These are phyloP conservation scores for Mangifera indica DNA, from an alignment of 345 rosid genomes.

Conservation along the genomic window DNA sequence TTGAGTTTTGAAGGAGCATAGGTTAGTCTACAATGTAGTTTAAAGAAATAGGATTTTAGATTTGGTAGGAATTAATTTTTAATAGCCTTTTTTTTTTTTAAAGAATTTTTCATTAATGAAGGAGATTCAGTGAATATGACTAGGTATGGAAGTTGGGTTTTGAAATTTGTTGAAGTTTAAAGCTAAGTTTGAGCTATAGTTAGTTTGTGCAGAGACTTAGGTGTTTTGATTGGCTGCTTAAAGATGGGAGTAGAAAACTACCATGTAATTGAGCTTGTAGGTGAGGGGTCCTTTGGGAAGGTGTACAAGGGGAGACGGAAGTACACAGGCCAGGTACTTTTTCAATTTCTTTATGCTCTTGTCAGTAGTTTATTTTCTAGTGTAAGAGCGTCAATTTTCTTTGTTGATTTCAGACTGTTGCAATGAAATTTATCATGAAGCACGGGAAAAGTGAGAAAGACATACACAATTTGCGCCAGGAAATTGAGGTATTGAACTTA, in stretches of 20 bases:
- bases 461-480: conserved; percentile 83
- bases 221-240: not conserved
- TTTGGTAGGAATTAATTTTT: no score
- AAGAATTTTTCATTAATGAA: no score
- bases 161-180: not conserved
- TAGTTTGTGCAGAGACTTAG: not conserved
- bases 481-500: conserved; percentile 66
- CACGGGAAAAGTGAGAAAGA: conserved; percentile 94
- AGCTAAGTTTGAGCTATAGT: not conserved
- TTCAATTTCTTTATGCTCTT: not conserved
- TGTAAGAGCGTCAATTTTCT: not conserved
- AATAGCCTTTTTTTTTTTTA: no score
- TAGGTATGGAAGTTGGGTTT: not conserved
- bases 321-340: conserved; percentile 72
- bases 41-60: no score
- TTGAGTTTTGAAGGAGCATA: not conserved
- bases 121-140: no score
- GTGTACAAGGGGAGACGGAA: conserved; percentile 91
- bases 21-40: not conserved
- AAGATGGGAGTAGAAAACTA: conserved; percentile 83
- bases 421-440: conserved; percentile 95
- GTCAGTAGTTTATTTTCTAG: not conserved
- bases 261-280: conserved; percentile 93
- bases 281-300: conserved; percentile 97
- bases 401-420: conserved; percentile 65